These are phyloP conservation scores for Candida krabiensis DNA, from an alignment of 805 yeast species.

Conservation along the genomic window DNA sequence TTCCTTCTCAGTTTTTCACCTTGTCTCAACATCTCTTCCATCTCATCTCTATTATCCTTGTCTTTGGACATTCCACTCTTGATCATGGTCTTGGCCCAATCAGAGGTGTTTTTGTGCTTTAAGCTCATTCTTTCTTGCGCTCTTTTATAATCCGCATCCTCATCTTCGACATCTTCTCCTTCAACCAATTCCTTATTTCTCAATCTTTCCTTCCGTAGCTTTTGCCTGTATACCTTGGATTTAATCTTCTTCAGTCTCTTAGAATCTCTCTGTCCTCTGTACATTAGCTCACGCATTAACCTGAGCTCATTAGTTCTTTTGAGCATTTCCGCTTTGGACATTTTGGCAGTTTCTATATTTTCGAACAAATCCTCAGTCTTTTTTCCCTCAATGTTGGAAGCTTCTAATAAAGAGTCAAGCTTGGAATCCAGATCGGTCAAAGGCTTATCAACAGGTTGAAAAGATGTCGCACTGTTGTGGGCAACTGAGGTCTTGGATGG, in stretches of 20 bases:
- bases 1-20: slow-evolving; percentile 76
- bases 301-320: slow-evolving; percentile 81
- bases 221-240: slow-evolving; percentile 83
- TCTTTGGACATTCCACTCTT: slow-evolving; percentile 90
- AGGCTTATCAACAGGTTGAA: slow-evolving; percentile 48
- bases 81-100: slow-evolving; percentile 90
- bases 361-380: slow-evolving; percentile 82
- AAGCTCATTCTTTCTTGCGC: slow-evolving; percentile 92
- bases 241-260: slow-evolving; percentile 92
- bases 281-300: slow-evolving; percentile 93
- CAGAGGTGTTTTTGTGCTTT: slow-evolving; percentile 82
- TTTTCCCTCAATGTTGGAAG: slow-evolving; percentile 71
- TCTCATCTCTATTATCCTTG: slow-evolving; percentile 75
- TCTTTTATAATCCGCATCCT: slow-evolving; percentile 70
- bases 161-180: slow-evolving; percentile 52
- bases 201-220: slow-evolving; percentile 79
- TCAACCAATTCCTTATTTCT: slow-evolving; percentile 68
- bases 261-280: slow-evolving; percentile 89
- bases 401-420: slow-evolving; percentile 57
- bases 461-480: slow-evolving; percentile 53
- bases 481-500: slow-evolving; percentile 54
- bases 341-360: slow-evolving; percentile 76
- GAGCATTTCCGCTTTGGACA: slow-evolving; percentile 76
- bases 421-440: slow-evolving; percentile 65
- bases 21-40: slow-evolving; percentile 91